Base-by-base conservation (phyloP, 2,329 filamentous ascomycete genomes). In the Fusarium sp. region DNA sequence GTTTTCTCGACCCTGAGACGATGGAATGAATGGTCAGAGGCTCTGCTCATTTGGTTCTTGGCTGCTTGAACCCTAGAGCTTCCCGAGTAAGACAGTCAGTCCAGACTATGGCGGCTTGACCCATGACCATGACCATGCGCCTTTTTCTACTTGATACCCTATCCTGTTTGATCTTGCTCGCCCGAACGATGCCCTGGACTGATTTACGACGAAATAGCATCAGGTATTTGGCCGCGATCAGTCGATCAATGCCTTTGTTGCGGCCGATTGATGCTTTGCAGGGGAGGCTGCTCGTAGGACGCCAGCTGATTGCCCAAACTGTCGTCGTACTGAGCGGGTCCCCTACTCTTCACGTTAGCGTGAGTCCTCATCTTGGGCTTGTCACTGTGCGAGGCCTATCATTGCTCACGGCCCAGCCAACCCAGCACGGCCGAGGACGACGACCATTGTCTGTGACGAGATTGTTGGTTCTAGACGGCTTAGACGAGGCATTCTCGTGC, bases 241-340 rank as follows among this genome's bases (percentile, higher is more conserved):
- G 76, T 78, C 76, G 73, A 78, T 78, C 76, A 78, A 74, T 71
- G 69, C 68, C 71, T 72, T 47, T 65, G 66, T 68, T 70, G 67
- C 64, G 52, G 57, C 69, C 47, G 60, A 69, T 68, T 65, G 69
- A 61, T 70, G 62, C 66, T 67, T 65, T 63, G 69, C 71, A 74
- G 69, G 71, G 69, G 71, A 45, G 35, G 64, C 35, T 61, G 35
- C 38, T 47, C 36, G 52, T 67, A 68, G 47, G 52, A 7, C 60
- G 65, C 38, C 70, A 67, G 71, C 67, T 76, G 76, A 75, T 77
- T 78, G 76, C 73, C 68, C 61, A 25, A 66, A 70, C 42, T 58
- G 56, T 64, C 42, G 58, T 72, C 59, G 65, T 69, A 69, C 63
- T 58, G 31, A 52, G 74, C 74, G 76, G 76, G 76, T 75, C 75